Percentiles rank a stretch among this genome's conserved stretches.
Conservation (phyloP, 371 early-diverging fungal genomes). For the Gilbertella persicaria region DNA sequence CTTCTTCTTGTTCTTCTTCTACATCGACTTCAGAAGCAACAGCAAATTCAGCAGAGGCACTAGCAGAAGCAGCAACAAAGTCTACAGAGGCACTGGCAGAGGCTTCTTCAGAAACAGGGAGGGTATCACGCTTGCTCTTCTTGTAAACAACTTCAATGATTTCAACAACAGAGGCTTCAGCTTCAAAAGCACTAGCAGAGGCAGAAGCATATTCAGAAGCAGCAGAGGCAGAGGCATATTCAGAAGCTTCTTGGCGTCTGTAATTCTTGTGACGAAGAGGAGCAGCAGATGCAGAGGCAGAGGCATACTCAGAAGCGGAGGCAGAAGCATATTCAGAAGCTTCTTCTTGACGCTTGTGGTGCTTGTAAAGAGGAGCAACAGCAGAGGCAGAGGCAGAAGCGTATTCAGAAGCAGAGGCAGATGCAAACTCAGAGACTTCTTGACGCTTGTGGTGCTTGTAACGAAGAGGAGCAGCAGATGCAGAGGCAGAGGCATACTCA, state of each 20-base stretch:
- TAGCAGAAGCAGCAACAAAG: background rate
- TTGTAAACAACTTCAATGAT: background rate
- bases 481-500: constrained; percentile 6
- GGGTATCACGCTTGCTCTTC: too few relatives aligned
- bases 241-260: background rate
- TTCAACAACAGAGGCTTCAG: background rate
- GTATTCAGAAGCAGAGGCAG: constrained; percentile 2
- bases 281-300: constrained; percentile 2
- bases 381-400: constrained; percentile 4
- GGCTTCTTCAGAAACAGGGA: background rate
- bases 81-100: background rate
- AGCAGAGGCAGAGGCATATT: background rate
- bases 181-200: constrained; percentile 7
- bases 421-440: background rate
- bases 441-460: background rate
- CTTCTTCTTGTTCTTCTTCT: constrained; percentile 1
- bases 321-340: constrained; percentile 5
- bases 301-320: background rate
- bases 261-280: background rate
- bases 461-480: background rate
- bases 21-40: constrained; percentile 2
- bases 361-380: too few relatives aligned
- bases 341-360: too few relatives aligned
- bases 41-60: background rate
- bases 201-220: background rate